Evolutionary conservation across 2,329 filamentous ascomycete species (phyloP).

Genomic region (Rutstroemia sp.): DNA sequence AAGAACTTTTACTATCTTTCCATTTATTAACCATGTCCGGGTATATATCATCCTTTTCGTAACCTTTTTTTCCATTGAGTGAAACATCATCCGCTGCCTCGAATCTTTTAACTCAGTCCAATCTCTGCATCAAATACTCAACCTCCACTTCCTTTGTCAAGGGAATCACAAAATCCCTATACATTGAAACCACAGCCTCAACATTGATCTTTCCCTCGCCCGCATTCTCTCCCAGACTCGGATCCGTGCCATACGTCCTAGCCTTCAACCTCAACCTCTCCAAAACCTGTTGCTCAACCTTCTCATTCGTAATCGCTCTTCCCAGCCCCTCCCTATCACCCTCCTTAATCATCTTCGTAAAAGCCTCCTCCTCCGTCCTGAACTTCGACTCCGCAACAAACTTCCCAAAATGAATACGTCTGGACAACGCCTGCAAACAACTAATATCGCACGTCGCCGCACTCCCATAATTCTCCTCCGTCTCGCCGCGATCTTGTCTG

Average conservation of each 20-base stretch:
- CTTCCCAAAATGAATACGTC: constrained; percentile 95
- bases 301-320: constrained; percentile 80
- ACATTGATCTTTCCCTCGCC: constrained; percentile 75
- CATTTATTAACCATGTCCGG: too few species aligned
- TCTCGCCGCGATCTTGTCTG: constrained; percentile 73
- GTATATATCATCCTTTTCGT: too few species aligned
- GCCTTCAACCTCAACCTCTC: constrained; percentile 83
- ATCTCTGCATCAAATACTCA: constrained; percentile 92
- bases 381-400: constrained; percentile 98
- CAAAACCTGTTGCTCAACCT: constrained; percentile 86
- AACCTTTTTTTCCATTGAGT: not conserved
- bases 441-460: constrained; percentile 85
- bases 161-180: constrained; percentile 88
- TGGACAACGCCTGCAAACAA: constrained; percentile 81
- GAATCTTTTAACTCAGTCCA: constrained; percentile 37
- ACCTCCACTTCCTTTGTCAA: constrained; percentile 98
- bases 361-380: constrained; percentile 69
- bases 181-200: constrained; percentile 85
- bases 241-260: constrained; percentile 87
- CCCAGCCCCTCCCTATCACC: constrained; percentile 76
- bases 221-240: constrained; percentile 45
- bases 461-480: constrained; percentile 91
- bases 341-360: constrained; percentile 74
- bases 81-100: not conserved
- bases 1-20: too few species aligned